Conservation (phyloP, 2,329 filamentous ascomycete genomes). For the Bipolaris oryzae region DNA sequence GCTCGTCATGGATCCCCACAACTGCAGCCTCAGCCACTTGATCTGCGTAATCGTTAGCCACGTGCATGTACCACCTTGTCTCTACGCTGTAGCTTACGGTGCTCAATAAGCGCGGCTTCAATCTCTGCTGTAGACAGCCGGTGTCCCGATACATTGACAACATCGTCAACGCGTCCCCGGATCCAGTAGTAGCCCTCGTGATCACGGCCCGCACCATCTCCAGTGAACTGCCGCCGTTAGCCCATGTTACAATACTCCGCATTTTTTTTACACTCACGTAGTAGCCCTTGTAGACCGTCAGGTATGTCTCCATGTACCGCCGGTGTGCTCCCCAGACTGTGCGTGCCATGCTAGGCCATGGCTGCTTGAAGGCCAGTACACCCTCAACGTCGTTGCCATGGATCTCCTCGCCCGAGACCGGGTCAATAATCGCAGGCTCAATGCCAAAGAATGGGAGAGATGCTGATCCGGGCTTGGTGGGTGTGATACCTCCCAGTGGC, state of each 20-base stretch:
- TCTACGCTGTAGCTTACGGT: constrained; percentile 57
- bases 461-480: constrained; percentile 94
- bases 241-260: background rate
- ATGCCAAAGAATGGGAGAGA: constrained; percentile 98
- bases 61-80: constrained; percentile 2
- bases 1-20: constrained; percentile 88
- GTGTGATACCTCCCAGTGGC: constrained; percentile 88
- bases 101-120: constrained; percentile 93
- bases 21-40: constrained; percentile 93
- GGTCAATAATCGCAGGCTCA: constrained; percentile 96
- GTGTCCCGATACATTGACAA: constrained; percentile 97
- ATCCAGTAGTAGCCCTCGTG: constrained; percentile 99
- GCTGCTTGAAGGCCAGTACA: constrained; percentile 94
- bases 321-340: constrained; percentile 98
- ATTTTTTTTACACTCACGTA: constrained; percentile 69
- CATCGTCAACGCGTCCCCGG: constrained; percentile 95
- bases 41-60: constrained; percentile 49
- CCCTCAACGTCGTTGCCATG: constrained; percentile 96
- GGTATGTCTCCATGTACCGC: constrained; percentile 97
- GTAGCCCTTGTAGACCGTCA: constrained; percentile 97
- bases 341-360: constrained; percentile 98
- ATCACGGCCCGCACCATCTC: constrained; percentile 92
- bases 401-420: constrained; percentile 91
- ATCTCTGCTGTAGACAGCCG: constrained; percentile 97
- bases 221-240: constrained; percentile 70